Evolutionary conservation across 805 yeast genomes (phyloP).

Genomic region (Metschnikowia vanudenii): DNA sequence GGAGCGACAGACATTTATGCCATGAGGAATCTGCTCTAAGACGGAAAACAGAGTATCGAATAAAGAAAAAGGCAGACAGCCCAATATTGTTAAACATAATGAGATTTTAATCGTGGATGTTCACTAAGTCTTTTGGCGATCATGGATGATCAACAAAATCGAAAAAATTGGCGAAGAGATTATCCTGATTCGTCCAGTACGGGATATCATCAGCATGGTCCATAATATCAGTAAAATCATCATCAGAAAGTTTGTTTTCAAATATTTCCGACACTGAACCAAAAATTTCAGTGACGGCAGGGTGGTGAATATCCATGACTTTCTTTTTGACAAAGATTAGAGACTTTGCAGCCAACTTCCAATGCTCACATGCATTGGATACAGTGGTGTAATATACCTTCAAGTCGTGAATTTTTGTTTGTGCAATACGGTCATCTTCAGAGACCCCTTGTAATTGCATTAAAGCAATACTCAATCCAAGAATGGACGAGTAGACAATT

Average conservation of each 20-base stretch:
- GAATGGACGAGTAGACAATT: constrained; percentile 17
- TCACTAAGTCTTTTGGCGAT: neutral
- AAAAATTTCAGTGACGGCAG: constrained; percentile 11
- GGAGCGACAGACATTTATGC: neutral
- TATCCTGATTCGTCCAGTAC: constrained; percentile 15
- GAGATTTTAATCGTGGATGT: neutral
- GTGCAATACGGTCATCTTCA: neutral
- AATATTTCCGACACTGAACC: constrained; percentile 4
- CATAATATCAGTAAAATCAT: constrained; percentile 9
- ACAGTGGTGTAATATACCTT: constrained; percentile 13
- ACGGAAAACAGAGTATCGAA: neutral
- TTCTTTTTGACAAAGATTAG: constrained; percentile 15
- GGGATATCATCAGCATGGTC: constrained; percentile 11
- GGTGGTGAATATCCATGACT: constrained; percentile 10
- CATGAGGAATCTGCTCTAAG: neutral
- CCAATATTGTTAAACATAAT: too few relatives aligned
- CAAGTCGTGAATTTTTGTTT: constrained; percentile 9
- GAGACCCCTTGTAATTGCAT: constrained; percentile 8
- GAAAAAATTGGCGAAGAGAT: constrained; percentile 17
- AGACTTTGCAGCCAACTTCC: constrained; percentile 21
- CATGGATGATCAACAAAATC: constrained; percentile 14
- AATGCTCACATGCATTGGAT: constrained; percentile 15
- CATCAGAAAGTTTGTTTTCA: constrained; percentile 7
- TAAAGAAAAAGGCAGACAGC: neutral
- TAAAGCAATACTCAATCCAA: constrained; percentile 17